A percentile compares a stretch with the other conserved stretches of the same genome.
phyloP scores from a whole-genome alignment of 2,329 filamentous ascomycete genomes.

The Sphaerulina vaccinii region DNA sequence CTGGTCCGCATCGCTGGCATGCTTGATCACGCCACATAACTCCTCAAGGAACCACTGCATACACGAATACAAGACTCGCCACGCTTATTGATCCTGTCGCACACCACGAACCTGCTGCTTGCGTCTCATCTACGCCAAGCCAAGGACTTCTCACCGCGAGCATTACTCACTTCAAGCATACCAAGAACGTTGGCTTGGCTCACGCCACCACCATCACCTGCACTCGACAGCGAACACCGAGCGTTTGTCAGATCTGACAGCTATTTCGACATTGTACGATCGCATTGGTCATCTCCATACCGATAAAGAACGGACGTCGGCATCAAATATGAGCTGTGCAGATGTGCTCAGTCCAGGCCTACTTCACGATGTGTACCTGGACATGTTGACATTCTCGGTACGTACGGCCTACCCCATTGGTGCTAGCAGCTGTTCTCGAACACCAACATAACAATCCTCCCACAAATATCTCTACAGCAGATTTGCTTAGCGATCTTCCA shows the following conservation, averaged over 20 bases:
- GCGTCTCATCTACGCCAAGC: no score
- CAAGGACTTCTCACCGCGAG: constrained; percentile 3
- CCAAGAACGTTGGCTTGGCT: neutral
- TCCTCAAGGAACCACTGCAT: constrained; percentile 9
- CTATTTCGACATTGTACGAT: neutral
- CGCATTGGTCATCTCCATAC: neutral
- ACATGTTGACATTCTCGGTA: constrained; percentile 9
- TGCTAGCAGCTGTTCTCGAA: constrained; percentile 3
- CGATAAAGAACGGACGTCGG: neutral
- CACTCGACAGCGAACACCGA: neutral
- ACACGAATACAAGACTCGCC: neutral
- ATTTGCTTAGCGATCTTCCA: constrained; percentile 8
- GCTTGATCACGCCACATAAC: constrained; percentile 1
- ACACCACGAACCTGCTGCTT: constrained; percentile 4
- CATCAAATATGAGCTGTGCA: constrained; percentile 1
- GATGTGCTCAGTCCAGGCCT: constrained; percentile 6
- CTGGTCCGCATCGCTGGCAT: constrained; percentile 8
- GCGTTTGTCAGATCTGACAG: constrained; percentile 1
- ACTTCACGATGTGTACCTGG: constrained; percentile 3
- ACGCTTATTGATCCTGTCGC: constrained; percentile 17
- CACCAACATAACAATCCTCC: neutral
- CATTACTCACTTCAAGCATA: constrained; percentile 2
- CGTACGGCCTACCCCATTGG: constrained; percentile 1
- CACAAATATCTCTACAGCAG: constrained; percentile 1
- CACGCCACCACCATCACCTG: neutral